Base-by-base conservation (phyloP, 768 basidiomycete genomes). In the Cystoderma amianthinum region DNA sequence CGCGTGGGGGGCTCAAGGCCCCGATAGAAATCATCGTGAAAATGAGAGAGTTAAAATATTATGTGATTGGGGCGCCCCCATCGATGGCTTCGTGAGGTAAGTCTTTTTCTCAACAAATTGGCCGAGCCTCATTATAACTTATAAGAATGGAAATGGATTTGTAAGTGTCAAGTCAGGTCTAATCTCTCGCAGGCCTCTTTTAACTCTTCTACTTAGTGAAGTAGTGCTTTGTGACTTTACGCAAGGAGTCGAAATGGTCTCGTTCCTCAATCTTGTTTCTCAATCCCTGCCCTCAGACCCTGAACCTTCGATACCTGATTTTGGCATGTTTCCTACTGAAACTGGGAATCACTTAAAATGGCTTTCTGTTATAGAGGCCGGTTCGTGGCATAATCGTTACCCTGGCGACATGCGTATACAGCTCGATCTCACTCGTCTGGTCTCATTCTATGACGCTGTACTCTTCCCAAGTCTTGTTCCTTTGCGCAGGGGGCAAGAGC, bases 11-110 rank as follows among this genome's bases (percentile, higher is more conserved):
- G 36, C 48, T 32, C 22, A 57, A 17, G 42, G 24, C n/a, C 53
- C 56, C 5, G 56, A 59, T 17, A 40, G 38, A 49, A 35, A 53
- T 4, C 36, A 15, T 1, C 39, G 54, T 1, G 74, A 77, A 15
- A 37, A 41, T 15, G 40, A 56, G 32, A 61, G 72, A 32, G 60
- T 76, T 2, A 18, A 37, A 3, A 56, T 54, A 2, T 48, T 75
- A 15, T 76, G 74, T 49, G 42, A 59, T 3, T 74, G 72, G 68
- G 74, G 68, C 10, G 58, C 57, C 36, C 43, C 51, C 4, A 32
- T 78, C 2, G 72, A 76, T 52, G 76, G 65, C 3, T 73, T 67
- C 46, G 58, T 74, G 37, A 65, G 74, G 71, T 58, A 48, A 53
- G 60, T 48, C 55, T 5, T 23, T 13, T 36, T 25, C 36, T 21